Percentiles rank a stretch among this genome's conserved stretches.
Evolutionary conservation across 2,329 filamentous ascomycete species (phyloP).

Genomic region (Aureobasidium leucospermi): DNA sequence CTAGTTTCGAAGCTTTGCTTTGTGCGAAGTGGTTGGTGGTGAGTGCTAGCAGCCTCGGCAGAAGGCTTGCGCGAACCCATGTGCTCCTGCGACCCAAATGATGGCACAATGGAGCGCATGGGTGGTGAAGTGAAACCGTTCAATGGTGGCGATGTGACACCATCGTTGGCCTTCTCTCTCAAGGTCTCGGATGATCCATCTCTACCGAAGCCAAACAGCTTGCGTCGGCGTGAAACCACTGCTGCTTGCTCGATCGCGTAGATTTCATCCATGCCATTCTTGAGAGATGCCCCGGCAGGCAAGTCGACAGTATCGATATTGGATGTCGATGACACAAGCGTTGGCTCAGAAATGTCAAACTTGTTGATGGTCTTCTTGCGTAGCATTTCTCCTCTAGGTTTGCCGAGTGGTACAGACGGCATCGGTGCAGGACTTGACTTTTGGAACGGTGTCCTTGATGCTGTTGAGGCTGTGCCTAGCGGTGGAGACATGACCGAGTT

Average conservation of each 20-base stretch:
- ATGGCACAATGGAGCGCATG: background rate
- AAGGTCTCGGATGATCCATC: background rate
- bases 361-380: slow-evolving; percentile 55
- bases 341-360: slow-evolving; percentile 55
- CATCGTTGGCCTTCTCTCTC: background rate
- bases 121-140: slow-evolving; percentile 6
- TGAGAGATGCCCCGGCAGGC: slow-evolving; percentile 47
- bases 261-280: slow-evolving; percentile 41
- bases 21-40: background rate
- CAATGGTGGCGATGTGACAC: slow-evolving; percentile 6
- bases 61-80: slow-evolving; percentile 6
- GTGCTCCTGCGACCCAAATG: slow-evolving; percentile 6
- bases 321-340: slow-evolving; percentile 47
- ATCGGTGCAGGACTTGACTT: background rate
- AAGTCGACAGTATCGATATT: slow-evolving; percentile 52
- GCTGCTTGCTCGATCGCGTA: slow-evolving; percentile 30
- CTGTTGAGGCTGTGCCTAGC: background rate
- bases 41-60: background rate
- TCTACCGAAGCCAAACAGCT: slow-evolving; percentile 27
- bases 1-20: slow-evolving; percentile 6
- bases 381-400: slow-evolving; percentile 13
- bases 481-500: slow-evolving; percentile 2
- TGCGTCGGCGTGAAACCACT: slow-evolving; percentile 49
- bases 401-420: background rate
- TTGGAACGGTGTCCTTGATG: background rate